A percentile compares a stretch with the other conserved stretches of the same genome.
Evolutionary conservation across 2,329 filamentous ascomycete species (phyloP).

Genomic region (Emmonsia crescens): DNA sequence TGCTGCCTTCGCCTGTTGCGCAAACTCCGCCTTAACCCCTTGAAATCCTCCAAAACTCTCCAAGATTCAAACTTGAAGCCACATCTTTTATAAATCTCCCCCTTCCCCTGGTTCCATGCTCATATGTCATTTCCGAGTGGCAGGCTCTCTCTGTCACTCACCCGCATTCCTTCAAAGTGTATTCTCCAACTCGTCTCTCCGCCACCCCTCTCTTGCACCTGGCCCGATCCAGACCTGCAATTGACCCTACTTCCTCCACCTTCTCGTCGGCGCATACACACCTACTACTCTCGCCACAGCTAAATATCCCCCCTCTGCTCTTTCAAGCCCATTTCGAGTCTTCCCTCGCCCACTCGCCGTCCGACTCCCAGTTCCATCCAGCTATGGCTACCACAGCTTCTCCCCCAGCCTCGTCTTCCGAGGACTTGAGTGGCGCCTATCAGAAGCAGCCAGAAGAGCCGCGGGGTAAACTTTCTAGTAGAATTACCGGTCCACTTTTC

Average conservation of each 20-base stretch:
- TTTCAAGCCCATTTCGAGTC: conserved; percentile 10
- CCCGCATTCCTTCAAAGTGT: conserved; percentile 19
- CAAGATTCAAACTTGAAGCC: too few species aligned
- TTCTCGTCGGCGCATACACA: background rate
- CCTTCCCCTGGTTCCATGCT: background rate
- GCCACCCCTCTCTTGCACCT: conserved; percentile 16
- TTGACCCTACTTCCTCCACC: conserved; percentile 10
- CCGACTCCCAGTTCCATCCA: conserved; percentile 7
- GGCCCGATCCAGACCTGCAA: conserved; percentile 18
- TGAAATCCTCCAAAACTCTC: too few species aligned
- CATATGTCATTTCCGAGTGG: conserved; percentile 15
- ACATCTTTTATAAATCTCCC: too few species aligned
- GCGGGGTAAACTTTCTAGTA: conserved; percentile 23
- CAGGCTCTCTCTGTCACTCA: conserved; percentile 16
- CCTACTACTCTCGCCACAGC: background rate
- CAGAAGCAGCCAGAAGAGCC: conserved; percentile 14
- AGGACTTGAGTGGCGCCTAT: conserved; percentile 18
- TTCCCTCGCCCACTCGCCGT: conserved; percentile 6
- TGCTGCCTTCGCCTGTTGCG: too few species aligned
- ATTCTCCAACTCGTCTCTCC: conserved; percentile 16
- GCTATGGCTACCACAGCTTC: conserved; percentile 8
- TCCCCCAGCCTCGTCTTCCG: conserved; percentile 14
- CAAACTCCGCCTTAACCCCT: conserved; percentile 11
- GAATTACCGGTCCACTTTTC: conserved; percentile 47
- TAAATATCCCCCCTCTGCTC: conserved; percentile 3